Evolutionary conservation across 73 alveolate species (phyloP).

Genomic region (Paramecium primaurelia): DNA sequence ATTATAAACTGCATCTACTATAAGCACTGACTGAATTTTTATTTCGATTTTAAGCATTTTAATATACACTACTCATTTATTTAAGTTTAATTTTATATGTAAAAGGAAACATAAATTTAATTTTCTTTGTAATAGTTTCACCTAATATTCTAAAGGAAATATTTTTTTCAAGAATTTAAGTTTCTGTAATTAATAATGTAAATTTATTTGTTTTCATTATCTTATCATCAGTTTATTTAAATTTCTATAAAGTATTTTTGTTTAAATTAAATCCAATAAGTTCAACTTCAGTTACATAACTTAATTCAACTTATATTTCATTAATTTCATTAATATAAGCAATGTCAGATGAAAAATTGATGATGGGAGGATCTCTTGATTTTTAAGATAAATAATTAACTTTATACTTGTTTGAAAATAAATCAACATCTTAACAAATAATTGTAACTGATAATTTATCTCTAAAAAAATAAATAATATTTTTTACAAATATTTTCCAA

Average conservation of each 20-base stretch:
- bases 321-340: conserved; percentile 3
- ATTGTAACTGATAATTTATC: not conserved
- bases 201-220: not conserved
- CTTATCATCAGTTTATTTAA: not conserved
- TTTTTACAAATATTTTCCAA: not conserved
- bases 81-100: not conserved
- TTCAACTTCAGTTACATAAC: not conserved
- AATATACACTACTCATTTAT: not conserved
- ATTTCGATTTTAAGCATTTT: not conserved
- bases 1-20: not conserved
- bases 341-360: not conserved
- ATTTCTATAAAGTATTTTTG: not conserved
- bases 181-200: not conserved
- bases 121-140: not conserved
- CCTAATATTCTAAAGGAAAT: not conserved
- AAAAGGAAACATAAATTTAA: not conserved
- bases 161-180: not conserved
- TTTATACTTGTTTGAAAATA: not conserved
- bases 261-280: not conserved
- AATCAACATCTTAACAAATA: not conserved
- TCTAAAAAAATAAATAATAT: not conserved
- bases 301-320: conserved; percentile 3
- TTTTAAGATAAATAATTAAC: not conserved
- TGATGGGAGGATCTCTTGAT: not conserved
- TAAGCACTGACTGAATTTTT: not conserved